These are phyloP conservation scores for Filobasidium wieringae DNA, from an alignment of 768 basidiomycete genomes.

Conservation along the genomic window DNA sequence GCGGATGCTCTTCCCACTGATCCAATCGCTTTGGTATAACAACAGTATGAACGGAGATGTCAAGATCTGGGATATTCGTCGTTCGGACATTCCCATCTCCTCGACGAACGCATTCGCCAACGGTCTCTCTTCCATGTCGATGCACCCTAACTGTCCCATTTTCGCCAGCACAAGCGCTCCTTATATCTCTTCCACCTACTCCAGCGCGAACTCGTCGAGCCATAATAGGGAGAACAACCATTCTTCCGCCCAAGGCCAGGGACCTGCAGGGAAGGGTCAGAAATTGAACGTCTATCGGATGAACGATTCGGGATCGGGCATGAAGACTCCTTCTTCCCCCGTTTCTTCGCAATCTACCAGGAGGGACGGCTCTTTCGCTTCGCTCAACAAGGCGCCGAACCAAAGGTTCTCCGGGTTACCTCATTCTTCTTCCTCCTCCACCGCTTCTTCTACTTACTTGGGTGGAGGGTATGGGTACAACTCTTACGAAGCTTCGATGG, in stretches of 20 bases:
- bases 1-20: not conserved
- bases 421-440: too few species aligned
- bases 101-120: slow-evolving; percentile 56
- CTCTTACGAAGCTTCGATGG: not conserved
- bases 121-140: slow-evolving; percentile 74
- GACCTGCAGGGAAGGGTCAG: not conserved
- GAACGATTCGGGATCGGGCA: not conserved
- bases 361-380: not conserved
- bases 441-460: too few species aligned
- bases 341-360: not conserved
- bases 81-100: slow-evolving; percentile 48
- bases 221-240: too few species aligned
- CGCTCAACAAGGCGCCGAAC: not conserved
- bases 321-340: too few species aligned
- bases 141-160: slow-evolving; percentile 68
- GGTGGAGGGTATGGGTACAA: too few species aligned
- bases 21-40: not conserved
- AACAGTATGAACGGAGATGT: slow-evolving; percentile 75
- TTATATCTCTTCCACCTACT: slow-evolving; percentile 8
- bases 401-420: not conserved
- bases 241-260: not conserved
- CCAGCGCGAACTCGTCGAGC: not conserved
- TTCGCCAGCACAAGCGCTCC: slow-evolving; percentile 49
- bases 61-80: slow-evolving; percentile 79
- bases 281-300: slow-evolving; percentile 5